phyloP scores from a whole-genome alignment of 306 rosid species.

The Vigna trinervia region DNA sequence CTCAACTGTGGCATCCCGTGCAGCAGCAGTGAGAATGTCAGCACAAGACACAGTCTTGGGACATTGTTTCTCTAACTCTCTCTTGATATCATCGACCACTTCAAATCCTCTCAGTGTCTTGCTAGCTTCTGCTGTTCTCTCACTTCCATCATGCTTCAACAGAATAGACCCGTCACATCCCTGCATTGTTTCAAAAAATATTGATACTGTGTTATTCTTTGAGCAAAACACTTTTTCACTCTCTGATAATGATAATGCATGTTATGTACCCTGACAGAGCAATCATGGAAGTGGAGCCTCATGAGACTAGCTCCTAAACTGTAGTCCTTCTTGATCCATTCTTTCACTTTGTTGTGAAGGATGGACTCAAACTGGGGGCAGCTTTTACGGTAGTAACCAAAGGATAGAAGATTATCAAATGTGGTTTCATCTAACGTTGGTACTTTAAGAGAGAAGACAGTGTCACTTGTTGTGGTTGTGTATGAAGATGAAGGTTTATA shows the following conservation, averaged over 20 bases:
- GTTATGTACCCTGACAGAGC: slow-evolving; percentile 65
- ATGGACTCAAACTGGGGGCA: slow-evolving; percentile 75
- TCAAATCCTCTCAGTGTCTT: slow-evolving; percentile 84
- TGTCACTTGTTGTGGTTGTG: slow-evolving; percentile 2
- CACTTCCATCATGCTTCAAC: slow-evolving; percentile 76
- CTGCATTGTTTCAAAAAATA: slow-evolving; percentile 36
- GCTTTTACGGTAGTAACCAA: slow-evolving; percentile 56
- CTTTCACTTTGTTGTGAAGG: slow-evolving; percentile 54
- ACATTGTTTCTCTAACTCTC: slow-evolving; percentile 67
- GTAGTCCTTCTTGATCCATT: slow-evolving; percentile 64
- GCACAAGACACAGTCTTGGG: slow-evolving; percentile 81
- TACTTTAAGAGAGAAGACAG: slow-evolving; percentile 47
- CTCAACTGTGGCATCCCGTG: slow-evolving; percentile 77
- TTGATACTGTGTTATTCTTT: neutral
- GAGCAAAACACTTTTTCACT: neutral
- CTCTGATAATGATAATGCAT: too few relatives aligned
- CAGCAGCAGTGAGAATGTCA: slow-evolving; percentile 66
- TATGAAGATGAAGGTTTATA: neutral
- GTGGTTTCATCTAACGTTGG: slow-evolving; percentile 51
- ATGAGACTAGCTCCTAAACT: slow-evolving; percentile 71
- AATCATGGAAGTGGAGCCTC: slow-evolving; percentile 90
- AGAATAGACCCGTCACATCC: slow-evolving; percentile 89
- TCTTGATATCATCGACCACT: slow-evolving; percentile 81
- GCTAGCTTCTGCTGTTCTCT: slow-evolving; percentile 67
- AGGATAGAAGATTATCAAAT: slow-evolving; percentile 59